Conservation (phyloP, 1,284 basidiomycete genomes). For the Apiotrichum akiyoshidainum region DNA sequence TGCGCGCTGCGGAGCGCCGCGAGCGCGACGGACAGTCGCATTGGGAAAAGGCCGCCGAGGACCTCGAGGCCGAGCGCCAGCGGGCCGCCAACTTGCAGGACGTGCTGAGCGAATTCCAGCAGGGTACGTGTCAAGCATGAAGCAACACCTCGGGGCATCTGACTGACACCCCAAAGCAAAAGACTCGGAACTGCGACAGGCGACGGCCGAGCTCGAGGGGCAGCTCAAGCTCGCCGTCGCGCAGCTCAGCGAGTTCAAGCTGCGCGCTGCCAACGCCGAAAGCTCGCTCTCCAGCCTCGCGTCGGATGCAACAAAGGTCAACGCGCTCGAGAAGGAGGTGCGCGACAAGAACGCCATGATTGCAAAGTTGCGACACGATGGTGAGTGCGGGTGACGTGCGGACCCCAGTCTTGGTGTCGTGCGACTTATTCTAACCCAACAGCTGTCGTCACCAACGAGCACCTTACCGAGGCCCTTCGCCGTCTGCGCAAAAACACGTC, state of each 20-base stretch:
- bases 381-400: constrained; percentile 53
- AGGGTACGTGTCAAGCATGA: constrained; percentile 57
- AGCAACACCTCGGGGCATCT: no score
- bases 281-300: constrained; percentile 67
- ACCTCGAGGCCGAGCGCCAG: constrained; percentile 68
- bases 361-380: constrained; percentile 89
- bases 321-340: constrained; percentile 77
- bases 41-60: constrained; percentile 57
- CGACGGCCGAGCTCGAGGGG: constrained; percentile 74
- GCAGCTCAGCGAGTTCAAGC: constrained; percentile 77
- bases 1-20: constrained; percentile 63
- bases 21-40: constrained; percentile 63
- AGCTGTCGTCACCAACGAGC: constrained; percentile 96
- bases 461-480: constrained; percentile 94
- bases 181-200: constrained; percentile 60
- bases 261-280: constrained; percentile 79
- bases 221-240: constrained; percentile 68
- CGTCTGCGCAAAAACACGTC: constrained; percentile 79
- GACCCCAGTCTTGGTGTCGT: constrained; percentile 9
- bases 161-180: constrained; percentile 46
- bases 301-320: constrained; percentile 63
- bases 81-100: constrained; percentile 80
- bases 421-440: constrained; percentile 19
- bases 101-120: constrained; percentile 91
- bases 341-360: constrained; percentile 92